phyloP scores from a whole-genome alignment of 2,329 filamentous ascomycete genomes.

The Diaporthe sp. region DNA sequence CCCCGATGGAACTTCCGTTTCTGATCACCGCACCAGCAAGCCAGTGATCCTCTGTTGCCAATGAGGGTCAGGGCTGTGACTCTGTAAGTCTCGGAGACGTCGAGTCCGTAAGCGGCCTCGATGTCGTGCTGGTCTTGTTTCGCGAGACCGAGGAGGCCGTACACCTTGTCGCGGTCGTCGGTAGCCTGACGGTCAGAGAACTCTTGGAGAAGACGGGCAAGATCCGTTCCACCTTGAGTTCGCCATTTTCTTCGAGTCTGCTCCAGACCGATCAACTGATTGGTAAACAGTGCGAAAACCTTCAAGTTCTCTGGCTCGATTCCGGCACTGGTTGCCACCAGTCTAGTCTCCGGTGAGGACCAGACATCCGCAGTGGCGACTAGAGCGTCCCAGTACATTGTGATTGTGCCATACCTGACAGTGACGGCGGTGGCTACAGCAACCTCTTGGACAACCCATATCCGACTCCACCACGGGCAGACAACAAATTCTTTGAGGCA shows the following conservation, averaged over 20 bases:
- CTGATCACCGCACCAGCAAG: constrained; percentile 26
- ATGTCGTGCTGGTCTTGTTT: background rate
- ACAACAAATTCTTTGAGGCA: background rate
- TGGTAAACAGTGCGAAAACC: background rate
- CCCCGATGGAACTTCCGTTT: constrained; percentile 14
- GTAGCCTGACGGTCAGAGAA: constrained; percentile 21
- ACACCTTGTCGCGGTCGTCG: constrained; percentile 31
- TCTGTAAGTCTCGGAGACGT: background rate
- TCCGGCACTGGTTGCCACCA: background rate
- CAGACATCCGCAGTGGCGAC: background rate
- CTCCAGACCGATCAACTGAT: background rate
- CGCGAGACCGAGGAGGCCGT: constrained; percentile 23
- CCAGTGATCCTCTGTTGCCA: background rate
- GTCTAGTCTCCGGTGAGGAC: background rate
- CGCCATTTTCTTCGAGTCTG: constrained; percentile 8
- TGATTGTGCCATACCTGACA: constrained; percentile 10
- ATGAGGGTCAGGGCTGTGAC: background rate
- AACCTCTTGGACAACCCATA: constrained; percentile 28
- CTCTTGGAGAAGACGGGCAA: constrained; percentile 14
- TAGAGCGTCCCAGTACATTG: background rate
- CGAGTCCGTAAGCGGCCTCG: background rate
- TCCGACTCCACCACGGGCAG: constrained; percentile 28
- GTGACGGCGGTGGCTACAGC: background rate
- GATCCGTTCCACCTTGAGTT: background rate
- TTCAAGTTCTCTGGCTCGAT: constrained; percentile 24